A percentile compares a stretch with the other conserved stretches of the same genome.
phyloP scores from a whole-genome alignment of 2,329 filamentous ascomycete species.

The Knoxdaviesia capensis region DNA sequence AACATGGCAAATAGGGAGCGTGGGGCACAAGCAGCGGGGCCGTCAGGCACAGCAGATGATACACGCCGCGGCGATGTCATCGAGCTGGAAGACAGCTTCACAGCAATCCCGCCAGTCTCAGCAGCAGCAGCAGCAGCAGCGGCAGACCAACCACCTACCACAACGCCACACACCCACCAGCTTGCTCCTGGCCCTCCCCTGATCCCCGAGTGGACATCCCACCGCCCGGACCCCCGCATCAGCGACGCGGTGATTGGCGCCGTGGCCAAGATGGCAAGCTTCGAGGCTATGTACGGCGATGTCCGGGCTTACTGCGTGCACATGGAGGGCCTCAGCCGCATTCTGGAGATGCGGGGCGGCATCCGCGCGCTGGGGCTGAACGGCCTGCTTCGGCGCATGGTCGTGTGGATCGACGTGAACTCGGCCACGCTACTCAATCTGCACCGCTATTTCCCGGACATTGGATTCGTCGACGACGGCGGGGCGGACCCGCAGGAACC shows the following conservation, averaged over 20 bases:
- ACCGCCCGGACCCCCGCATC: conserved; percentile 1
- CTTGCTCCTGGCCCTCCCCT: no score
- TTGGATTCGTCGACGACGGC: conserved; percentile 9
- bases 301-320: conserved; percentile 20
- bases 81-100: no score
- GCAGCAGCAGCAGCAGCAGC: no score
- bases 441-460: conserved; percentile 12
- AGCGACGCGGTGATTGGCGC: conserved; percentile 24
- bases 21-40: no score
- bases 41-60: no score
- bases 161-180: no score
- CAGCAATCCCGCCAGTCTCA: no score
- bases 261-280: conserved; percentile 29
- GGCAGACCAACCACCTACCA: no score
- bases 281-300: conserved; percentile 28
- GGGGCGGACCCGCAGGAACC: conserved; percentile 8
- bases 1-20: no score
- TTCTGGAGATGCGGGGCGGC: conserved; percentile 23
- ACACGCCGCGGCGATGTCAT: no score
- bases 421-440: conserved; percentile 15
- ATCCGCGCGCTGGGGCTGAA: conserved; percentile 19
- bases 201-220: no score
- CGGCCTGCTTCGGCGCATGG: conserved; percentile 22
- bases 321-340: conserved; percentile 22
- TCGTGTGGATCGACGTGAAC: conserved; percentile 27